Conservation (phyloP, 2,329 filamentous ascomycete genomes). For the Nemania serpens region DNA sequence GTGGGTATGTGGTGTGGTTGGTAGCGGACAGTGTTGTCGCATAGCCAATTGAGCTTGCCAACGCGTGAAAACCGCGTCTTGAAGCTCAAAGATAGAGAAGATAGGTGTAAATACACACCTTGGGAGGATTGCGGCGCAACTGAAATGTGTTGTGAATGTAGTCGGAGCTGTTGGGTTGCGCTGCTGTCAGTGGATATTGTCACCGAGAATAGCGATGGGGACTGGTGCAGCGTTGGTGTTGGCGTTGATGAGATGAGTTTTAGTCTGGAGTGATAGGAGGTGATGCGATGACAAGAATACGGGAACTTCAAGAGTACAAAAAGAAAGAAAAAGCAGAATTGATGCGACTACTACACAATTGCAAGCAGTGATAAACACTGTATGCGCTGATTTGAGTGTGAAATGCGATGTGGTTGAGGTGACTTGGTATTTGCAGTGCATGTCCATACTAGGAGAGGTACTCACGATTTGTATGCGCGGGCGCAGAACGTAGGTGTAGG, state of each 20-base stretch:
- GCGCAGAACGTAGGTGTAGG: conserved; percentile 25
- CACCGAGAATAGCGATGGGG: conserved; percentile 19
- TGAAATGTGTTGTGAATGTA: conserved; percentile 35
- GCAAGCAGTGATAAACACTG: conserved; percentile 14
- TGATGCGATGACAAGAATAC: conserved; percentile 6
- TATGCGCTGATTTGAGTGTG: conserved; percentile 11
- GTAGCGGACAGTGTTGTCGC: conserved; percentile 39
- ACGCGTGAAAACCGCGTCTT: conserved; percentile 41
- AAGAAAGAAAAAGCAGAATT: conserved; percentile 16
- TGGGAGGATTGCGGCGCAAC: conserved; percentile 31
- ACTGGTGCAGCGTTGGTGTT: conserved; percentile 25
- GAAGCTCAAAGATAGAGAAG: conserved; percentile 43
- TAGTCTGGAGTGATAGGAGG: too few species aligned
- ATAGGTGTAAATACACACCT: conserved; percentile 44
- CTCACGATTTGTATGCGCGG: conserved; percentile 51
- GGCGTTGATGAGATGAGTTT: background rate
- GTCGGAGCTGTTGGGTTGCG: conserved; percentile 42
- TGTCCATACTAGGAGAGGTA: conserved; percentile 52
- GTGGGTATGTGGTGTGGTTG: conserved; percentile 1
- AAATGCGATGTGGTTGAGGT: conserved; percentile 34
- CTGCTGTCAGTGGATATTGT: conserved; percentile 37
- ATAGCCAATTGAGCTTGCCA: conserved; percentile 47
- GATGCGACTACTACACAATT: conserved; percentile 13
- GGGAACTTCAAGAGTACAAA: conserved; percentile 9
- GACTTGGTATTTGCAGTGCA: conserved; percentile 49